Evolutionary conservation across 2,329 filamentous ascomycete species (phyloP).

Genomic region (Fusarium scirpi): DNA sequence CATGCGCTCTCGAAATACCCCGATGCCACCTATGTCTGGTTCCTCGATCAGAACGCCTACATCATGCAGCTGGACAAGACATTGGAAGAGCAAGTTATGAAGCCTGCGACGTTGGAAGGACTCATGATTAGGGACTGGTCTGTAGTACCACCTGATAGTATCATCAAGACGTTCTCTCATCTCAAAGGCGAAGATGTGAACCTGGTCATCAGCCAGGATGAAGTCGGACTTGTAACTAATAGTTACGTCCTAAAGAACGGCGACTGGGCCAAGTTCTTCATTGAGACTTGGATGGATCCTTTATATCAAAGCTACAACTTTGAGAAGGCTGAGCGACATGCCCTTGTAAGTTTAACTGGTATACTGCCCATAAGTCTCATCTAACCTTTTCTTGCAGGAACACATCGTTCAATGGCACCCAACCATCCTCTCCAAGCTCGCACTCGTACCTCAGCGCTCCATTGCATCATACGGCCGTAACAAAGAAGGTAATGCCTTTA

Average conservation of each 20-base stretch:
- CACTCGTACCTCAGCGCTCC: conserved; percentile 85
- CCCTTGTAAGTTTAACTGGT: conserved; percentile 72
- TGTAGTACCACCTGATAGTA: conserved; percentile 93
- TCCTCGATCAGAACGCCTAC: conserved; percentile 83
- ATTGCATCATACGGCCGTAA: conserved; percentile 81
- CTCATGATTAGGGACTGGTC: conserved; percentile 88
- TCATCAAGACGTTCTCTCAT: conserved; percentile 93
- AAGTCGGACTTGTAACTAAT: conserved; percentile 78
- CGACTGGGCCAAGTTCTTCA: conserved; percentile 91
- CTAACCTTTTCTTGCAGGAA: conserved; percentile 65
- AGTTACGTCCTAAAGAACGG: conserved; percentile 86
- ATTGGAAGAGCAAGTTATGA: conserved; percentile 78
- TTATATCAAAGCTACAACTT: conserved; percentile 96
- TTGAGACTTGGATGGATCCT: conserved; percentile 97
- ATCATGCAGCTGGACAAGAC: conserved; percentile 85
- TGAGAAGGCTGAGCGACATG: conserved; percentile 92
- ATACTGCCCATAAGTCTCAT: background rate
- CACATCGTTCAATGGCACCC: conserved; percentile 97
- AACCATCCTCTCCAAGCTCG: conserved; percentile 90
- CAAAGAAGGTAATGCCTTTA: conserved; percentile 73
- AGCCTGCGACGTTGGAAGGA: conserved; percentile 73
- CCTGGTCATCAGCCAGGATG: conserved; percentile 86
- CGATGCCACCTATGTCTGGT: conserved; percentile 85
- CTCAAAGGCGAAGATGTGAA: conserved; percentile 83
- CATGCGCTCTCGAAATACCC: conserved; percentile 88